Evolutionary conservation across 2,329 filamentous ascomycete genomes (phyloP), one percentile per base, ranked within the genome.

Genomic region (Microsporum canis): DNA sequence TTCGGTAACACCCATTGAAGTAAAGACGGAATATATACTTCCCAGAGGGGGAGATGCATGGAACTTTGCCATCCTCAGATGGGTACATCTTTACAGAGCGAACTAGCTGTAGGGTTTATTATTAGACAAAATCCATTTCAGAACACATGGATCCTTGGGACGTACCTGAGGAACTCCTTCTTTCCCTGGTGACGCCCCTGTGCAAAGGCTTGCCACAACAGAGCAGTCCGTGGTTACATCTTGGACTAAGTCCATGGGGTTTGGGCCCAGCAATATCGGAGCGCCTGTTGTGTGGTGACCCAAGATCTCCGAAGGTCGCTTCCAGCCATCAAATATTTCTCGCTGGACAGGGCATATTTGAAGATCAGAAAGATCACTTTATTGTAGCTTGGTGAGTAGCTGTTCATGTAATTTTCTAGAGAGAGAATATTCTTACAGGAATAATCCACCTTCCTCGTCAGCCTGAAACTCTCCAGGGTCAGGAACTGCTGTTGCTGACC

Each of bases 201-300:
- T 91, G 71, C 91, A 96, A 4, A 99, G 80, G 71, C 94, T 96
- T 14, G 94, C 94, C 33, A 99, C 92, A 2, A 99, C 92, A 1
- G 94, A 97, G 71, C 94, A 99, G 72, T 99, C 94, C 0, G 92
- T 95, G 3, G 92, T 91, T 62, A 95, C 85, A 73, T 99, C 94
- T 73, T 99, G 94, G 2, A 96, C 91, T 5, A 99, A 81, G 73
- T 99, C 92, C 63, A 88, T 84, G 12, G 82, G 80, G 6, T 79
- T 75, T 5, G 75, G 74, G 14, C 81, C 77, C 55, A 76, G 73
- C 84, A 89, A 88, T 8, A 82, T 75, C 12, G 79, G 80, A 2
- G 70, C 70, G n/a, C 31, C 47, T 6, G 8, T 47, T 6, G 36
- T 53, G 33, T 29, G 33, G 3, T n/a, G 34, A 34, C 58, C 23